phyloP scores from a whole-genome alignment of 2,329 filamentous ascomycete species.

The Pestalotiopsis sp. region DNA sequence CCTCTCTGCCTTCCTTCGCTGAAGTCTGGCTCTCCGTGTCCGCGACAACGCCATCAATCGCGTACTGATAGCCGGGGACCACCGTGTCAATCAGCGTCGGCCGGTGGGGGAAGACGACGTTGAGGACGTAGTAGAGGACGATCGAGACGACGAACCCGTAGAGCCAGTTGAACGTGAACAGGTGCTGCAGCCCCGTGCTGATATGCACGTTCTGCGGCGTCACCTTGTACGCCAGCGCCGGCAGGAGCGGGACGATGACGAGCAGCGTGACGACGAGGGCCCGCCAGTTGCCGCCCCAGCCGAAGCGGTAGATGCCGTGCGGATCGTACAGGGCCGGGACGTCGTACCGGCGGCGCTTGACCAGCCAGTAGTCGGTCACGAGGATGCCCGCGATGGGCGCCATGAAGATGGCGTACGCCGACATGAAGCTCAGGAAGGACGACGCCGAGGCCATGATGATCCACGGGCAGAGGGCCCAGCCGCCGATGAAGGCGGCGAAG shows the following conservation, averaged over 20 bases:
- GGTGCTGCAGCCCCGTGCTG: conserved; percentile 21
- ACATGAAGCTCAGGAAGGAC: conserved; percentile 32
- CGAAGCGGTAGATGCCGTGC: conserved; percentile 35
- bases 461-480: conserved; percentile 36
- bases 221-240: conserved; percentile 29
- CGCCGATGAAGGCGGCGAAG: conserved; percentile 29
- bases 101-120: conserved; percentile 21
- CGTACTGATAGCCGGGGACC: conserved; percentile 17
- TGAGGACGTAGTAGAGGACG: conserved; percentile 20
- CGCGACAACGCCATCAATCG: conserved; percentile 16
- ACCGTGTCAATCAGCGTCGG: conserved; percentile 20
- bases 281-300: conserved; percentile 32
- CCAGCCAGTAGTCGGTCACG: conserved; percentile 23
- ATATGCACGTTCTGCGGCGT: conserved; percentile 23
- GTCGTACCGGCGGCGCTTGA: conserved; percentile 34
- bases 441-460: conserved; percentile 31
- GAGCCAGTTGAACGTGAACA: conserved; percentile 31
- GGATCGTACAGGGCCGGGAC: conserved; percentile 37
- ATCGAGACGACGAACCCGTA: conserved; percentile 27
- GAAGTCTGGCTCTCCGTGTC: conserved; percentile 9
- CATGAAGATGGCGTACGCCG: conserved; percentile 34
- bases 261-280: conserved; percentile 24
- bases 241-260: conserved; percentile 29
- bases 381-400: conserved; percentile 27
- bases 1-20: not conserved